Evolutionary conservation across 1,284 basidiomycete species (phyloP).

Genomic region (Ganoderma lucidum): DNA sequence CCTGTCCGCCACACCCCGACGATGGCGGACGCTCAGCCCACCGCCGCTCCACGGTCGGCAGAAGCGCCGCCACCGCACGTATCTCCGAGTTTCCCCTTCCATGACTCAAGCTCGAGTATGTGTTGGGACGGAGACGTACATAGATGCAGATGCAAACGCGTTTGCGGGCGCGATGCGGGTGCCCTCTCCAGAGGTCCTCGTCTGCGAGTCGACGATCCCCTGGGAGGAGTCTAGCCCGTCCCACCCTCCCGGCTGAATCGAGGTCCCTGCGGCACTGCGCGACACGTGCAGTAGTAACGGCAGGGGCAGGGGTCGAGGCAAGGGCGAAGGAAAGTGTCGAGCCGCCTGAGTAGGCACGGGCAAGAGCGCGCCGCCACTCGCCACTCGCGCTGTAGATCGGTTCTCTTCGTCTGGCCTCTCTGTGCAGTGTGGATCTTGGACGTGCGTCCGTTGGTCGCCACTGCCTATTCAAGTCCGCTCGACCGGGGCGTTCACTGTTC

Average conservation of each 20-base stretch:
- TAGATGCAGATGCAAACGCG: not conserved
- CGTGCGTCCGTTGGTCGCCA: not conserved
- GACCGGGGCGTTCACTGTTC: not conserved
- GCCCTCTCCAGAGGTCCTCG: not conserved
- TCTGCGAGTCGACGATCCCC: not conserved
- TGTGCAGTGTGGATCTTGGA: not conserved
- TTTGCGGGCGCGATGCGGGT: not conserved
- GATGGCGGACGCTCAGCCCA: not conserved
- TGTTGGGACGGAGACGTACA: not conserved
- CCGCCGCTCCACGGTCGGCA: not conserved
- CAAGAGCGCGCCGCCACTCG: not conserved
- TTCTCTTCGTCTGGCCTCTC: not conserved
- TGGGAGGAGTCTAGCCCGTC: constrained; percentile 13
- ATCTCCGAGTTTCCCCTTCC: not conserved
- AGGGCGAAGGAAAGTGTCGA: not conserved
- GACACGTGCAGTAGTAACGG: not conserved
- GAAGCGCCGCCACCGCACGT: not conserved
- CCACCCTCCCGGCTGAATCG: constrained; percentile 13
- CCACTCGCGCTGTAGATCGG: not conserved
- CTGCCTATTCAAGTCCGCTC: not conserved
- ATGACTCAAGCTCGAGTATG: not conserved
- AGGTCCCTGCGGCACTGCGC: constrained; percentile 7
- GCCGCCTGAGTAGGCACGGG: not conserved
- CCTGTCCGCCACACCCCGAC: not conserved
- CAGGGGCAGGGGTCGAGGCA: not conserved